phyloP scores from a whole-genome alignment of 305 asterid genomes.

The Fraxinus angustifolia region DNA sequence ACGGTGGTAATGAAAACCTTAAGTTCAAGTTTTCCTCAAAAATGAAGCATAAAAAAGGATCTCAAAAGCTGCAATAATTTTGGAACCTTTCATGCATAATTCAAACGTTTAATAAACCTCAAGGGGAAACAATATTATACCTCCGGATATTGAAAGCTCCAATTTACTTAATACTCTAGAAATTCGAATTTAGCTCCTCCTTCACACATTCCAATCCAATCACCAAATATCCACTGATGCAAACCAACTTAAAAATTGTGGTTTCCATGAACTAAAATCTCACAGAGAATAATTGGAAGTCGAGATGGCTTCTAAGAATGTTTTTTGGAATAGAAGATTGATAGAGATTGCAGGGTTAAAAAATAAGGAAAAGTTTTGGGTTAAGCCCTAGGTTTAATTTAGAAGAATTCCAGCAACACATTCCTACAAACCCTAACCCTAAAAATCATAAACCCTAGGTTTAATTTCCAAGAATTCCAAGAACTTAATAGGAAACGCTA shows the following conservation, averaged over 20 bases:
- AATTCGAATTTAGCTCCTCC: background rate
- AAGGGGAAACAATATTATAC: background rate
- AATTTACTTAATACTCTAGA: background rate
- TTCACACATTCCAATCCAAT: constrained; percentile 8
- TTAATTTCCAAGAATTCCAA: background rate
- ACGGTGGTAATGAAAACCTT: background rate
- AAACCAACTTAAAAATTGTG: background rate
- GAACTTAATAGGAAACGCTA: constrained; percentile 17
- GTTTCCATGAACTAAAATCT: background rate
- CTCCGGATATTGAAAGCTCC: background rate
- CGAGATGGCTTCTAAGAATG: background rate
- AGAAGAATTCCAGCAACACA: background rate
- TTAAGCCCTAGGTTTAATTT: too few species aligned
- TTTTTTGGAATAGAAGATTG: too few species aligned
- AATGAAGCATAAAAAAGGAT: background rate
- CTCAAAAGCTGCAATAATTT: background rate
- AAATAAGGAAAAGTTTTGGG: too few species aligned
- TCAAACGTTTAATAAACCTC: background rate
- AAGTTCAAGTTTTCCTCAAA: background rate
- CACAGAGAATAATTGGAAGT: background rate
- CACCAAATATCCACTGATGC: background rate
- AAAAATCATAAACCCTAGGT: constrained; percentile 15
- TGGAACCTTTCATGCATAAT: background rate
- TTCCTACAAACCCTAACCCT: constrained; percentile 28
- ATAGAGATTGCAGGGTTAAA: too few species aligned